Evolutionary conservation across 768 basidiomycete genomes (phyloP).

Genomic region (Clitopilus hobsonii): DNA sequence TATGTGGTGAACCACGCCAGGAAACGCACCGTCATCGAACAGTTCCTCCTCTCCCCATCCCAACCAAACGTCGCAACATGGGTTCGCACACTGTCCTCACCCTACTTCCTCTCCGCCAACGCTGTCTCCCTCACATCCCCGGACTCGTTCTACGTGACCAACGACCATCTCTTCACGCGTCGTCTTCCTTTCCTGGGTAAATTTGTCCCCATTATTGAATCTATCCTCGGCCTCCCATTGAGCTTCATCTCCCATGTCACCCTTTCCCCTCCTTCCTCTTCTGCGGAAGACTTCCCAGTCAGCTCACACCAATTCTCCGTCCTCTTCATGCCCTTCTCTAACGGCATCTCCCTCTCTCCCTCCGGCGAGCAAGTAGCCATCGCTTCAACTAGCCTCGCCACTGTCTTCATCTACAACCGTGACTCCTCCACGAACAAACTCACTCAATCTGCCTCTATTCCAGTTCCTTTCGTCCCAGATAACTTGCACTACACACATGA

Average conservation of each 20-base stretch:
- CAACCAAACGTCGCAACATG: constrained; percentile 40
- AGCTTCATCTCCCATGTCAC: constrained; percentile 56
- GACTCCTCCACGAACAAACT: constrained; percentile 41
- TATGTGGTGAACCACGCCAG: constrained; percentile 71
- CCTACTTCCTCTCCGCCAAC: constrained; percentile 62
- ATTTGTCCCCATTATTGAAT: constrained; percentile 50
- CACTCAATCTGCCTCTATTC: constrained; percentile 28
- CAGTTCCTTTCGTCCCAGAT: constrained; percentile 57
- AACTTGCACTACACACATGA: constrained; percentile 52
- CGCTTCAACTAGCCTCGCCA: constrained; percentile 43
- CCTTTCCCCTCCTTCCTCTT: constrained; percentile 24
- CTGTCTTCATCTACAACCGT: constrained; percentile 50
- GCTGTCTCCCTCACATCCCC: constrained; percentile 61
- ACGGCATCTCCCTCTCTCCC: constrained; percentile 61
- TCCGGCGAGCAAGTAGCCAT: constrained; percentile 48
- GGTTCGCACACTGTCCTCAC: constrained; percentile 56
- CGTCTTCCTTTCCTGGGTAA: constrained; percentile 51
- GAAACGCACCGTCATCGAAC: constrained; percentile 57
- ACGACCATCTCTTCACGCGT: constrained; percentile 68
- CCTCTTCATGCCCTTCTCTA: constrained; percentile 57
- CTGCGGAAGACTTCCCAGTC: constrained; percentile 17
- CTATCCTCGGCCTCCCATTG: constrained; percentile 50
- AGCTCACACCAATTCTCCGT: constrained; percentile 33
- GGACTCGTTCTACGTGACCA: constrained; percentile 65
- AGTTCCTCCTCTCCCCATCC: constrained; percentile 51